Base-by-base conservation (phyloP, 345 rosid genomes). In the Lepidium africanum region DNA sequence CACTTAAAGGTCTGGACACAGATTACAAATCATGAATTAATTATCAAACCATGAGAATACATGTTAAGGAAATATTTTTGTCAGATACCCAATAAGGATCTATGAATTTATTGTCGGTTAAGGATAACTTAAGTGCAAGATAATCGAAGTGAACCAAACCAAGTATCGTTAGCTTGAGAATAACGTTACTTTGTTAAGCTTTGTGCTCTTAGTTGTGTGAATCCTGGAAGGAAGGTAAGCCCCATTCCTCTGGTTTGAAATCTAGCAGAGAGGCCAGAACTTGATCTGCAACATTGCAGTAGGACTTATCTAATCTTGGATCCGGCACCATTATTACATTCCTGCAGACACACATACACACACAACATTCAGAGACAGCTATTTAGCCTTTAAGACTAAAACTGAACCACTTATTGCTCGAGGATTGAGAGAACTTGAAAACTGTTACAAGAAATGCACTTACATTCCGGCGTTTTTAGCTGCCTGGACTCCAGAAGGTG, bases 391-490 rank as follows among this genome's bases (percentile, higher is more conserved):
- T 23, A 40, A 59, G 9, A 56, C 33, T 21, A 1, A 59, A 71
- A 15, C 27, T 52, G 9, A 53, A 11, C 57, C 14, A 9, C 43
- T 12, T 40, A 14, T n/a, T 35, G 15, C 39, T 47, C 41, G 47
- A 43, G 0, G 0, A 0, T 19, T 59, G 30, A 30, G 35, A 61
- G 23, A 39, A 68, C 15, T 35, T 50, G n/a, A 33, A 72, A 53
- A n/a, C 51, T 56, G 36, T 41, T 13, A 68, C 33, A 58, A 38
- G 43, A 53, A 40, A 67, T 36, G 52, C 55, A 84, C 98, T 85
- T 79, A 93, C 98, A 93, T 90, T 77, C 88, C 92, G 16, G 96
- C 89, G 79, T 86, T 90, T 78, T 88, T 90, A 15, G 92, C 98
- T 3, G 98, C 97, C 32, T 70, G 79, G 70, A 86, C 98, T 51